phyloP scores from a whole-genome alignment of 2,329 filamentous ascomycete species.

The Xylaria sp. region DNA sequence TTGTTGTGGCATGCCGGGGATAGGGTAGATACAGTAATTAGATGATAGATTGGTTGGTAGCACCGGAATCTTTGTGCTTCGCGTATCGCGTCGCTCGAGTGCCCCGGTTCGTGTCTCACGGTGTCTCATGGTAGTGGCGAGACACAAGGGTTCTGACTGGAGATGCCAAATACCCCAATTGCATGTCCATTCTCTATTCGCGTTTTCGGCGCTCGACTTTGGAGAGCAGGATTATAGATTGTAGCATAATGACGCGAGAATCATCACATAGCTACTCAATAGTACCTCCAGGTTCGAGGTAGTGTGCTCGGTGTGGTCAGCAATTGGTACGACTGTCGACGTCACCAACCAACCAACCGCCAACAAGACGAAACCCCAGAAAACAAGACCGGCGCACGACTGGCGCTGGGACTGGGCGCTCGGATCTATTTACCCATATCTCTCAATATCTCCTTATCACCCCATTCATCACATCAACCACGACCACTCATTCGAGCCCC shows the following conservation, averaged over 20 bases:
- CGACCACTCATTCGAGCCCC: conserved; percentile 20
- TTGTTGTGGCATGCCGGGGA: conserved; percentile 42
- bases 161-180: conserved; percentile 22
- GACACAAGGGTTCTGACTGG: conserved; percentile 10
- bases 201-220: conserved; percentile 3
- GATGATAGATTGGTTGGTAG: conserved; percentile 34
- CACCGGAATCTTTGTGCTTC: conserved; percentile 14
- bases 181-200: conserved; percentile 9
- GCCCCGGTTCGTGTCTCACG: conserved; percentile 25
- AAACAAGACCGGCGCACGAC: conserved; percentile 1
- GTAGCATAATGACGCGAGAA: conserved; percentile 16
- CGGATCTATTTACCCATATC: conserved; percentile 14
- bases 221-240: not conserved
- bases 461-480: conserved; percentile 23
- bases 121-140: conserved; percentile 33
- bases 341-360: not conserved
- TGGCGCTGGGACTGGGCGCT: conserved; percentile 13
- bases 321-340: conserved; percentile 12
- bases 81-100: conserved; percentile 39
- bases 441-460: conserved; percentile 13
- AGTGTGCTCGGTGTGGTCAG: conserved; percentile 21
- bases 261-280: not conserved
- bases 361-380: conserved; percentile 9
- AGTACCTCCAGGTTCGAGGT: not conserved
- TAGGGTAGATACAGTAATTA: no score